phyloP scores from a whole-genome alignment of 768 basidiomycete genomes.

The Pilatotrama ljubarskyi region DNA sequence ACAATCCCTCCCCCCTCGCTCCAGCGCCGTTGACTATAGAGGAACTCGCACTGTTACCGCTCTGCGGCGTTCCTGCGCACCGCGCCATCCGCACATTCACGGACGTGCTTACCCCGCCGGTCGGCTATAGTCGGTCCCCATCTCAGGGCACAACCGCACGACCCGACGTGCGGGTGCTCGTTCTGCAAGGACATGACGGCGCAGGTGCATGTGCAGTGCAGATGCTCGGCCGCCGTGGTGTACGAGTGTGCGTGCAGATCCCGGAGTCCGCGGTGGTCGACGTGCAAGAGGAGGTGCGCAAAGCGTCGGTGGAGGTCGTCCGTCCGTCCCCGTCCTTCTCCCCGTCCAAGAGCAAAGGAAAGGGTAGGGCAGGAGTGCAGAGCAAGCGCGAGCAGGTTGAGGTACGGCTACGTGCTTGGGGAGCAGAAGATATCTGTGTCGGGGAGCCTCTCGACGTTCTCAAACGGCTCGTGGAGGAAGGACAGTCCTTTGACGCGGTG shows the following conservation, averaged over 20 bases:
- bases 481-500: conserved; percentile 72
- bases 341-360: conserved; percentile 42
- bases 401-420: conserved; percentile 58
- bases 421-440: conserved; percentile 77
- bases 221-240: conserved; percentile 69
- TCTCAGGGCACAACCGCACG: conserved; percentile 22
- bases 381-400: conserved; percentile 38
- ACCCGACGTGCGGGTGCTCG: conserved; percentile 40
- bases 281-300: conserved; percentile 9
- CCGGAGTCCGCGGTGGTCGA: conserved; percentile 39
- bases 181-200: conserved; percentile 75
- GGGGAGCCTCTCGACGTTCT: conserved; percentile 56
- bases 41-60: conserved; percentile 78
- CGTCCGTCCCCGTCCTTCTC: not conserved
- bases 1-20: conserved; percentile 21
- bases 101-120: conserved; percentile 43
- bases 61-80: conserved; percentile 79
- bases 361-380: conserved; percentile 36
- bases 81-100: conserved; percentile 75
- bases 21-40: conserved; percentile 49
- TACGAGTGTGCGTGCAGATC: conserved; percentile 75
- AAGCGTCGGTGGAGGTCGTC: not conserved
- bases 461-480: conserved; percentile 50
- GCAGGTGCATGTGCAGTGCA: conserved; percentile 76
- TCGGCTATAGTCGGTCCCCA: not conserved